Percentiles rank a stretch among this genome's conserved stretches.
phyloP scores from a whole-genome alignment of 352 stramenopile genomes.

The Globisporangium paddicum region DNA sequence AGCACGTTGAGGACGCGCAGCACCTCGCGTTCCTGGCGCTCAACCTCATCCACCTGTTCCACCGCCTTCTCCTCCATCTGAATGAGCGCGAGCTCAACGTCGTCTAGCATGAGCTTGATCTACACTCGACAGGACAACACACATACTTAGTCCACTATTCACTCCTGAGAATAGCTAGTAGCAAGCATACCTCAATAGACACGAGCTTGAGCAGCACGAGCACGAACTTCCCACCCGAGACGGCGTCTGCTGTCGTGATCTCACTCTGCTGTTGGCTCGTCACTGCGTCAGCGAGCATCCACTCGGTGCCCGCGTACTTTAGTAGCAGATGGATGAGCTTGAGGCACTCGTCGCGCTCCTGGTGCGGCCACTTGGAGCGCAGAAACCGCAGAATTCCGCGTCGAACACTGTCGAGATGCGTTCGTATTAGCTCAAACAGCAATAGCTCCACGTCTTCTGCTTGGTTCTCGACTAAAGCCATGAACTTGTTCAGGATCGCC shows the following conservation, averaged over 20 bases:
- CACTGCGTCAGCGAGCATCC: constrained; percentile 60
- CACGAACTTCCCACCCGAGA: constrained; percentile 67
- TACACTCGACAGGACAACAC: constrained; percentile 8
- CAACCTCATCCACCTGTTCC: constrained; percentile 34
- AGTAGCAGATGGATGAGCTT: constrained; percentile 56
- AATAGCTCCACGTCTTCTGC: constrained; percentile 10
- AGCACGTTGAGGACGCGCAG: constrained; percentile 52
- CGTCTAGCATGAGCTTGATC: constrained; percentile 85
- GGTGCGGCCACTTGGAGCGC: constrained; percentile 61
- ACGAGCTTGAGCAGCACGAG: constrained; percentile 75
- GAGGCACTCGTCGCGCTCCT: constrained; percentile 67
- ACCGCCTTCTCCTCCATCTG: constrained; percentile 59
- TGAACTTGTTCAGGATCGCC: constrained; percentile 49
- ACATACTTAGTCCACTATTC: neutral
- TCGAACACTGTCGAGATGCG: constrained; percentile 53
- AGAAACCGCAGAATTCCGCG: constrained; percentile 58
- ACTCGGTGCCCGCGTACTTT: constrained; percentile 46
- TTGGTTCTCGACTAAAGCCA: constrained; percentile 40
- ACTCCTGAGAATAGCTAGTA: neutral
- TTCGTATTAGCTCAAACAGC: constrained; percentile 43
- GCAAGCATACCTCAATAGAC: constrained; percentile 54
- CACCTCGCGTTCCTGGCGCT: constrained; percentile 47
- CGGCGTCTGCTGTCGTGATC: constrained; percentile 24
- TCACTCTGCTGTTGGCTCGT: constrained; percentile 18
- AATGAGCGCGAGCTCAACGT: constrained; percentile 67